Evolutionary conservation across 306 rosid genomes (phyloP), one percentile per base, ranked within the genome.

Genomic region (Acacia crassicarpa): DNA sequence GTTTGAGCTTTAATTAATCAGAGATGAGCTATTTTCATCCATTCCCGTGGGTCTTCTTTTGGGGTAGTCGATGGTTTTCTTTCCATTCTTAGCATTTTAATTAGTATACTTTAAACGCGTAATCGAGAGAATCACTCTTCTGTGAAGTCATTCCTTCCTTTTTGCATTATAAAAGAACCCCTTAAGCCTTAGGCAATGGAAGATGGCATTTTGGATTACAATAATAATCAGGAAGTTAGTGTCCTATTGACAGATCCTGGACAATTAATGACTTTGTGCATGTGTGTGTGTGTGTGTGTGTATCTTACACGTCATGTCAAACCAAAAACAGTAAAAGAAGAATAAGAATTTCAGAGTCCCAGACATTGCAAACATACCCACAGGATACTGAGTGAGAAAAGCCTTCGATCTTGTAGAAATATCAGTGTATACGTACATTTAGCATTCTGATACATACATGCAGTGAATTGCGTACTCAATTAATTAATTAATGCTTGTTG

Each of bases 1-100:
- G 69, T 85, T 83, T 83, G 88, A 80, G 87, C 85, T 85, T 76
- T 22, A 62, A 59, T 78, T 40, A 23, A n/a, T 48, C 7, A 5
- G 15, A 56, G 7, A 69, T 68, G 69, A 69, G 27, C 67, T 54
- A 35, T 67, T 82, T 58, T 9, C 15, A 23, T 62, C 51, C 69
- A 63, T 63, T 30, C 10, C 69, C 10, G n/a, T 63, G 69, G 69
- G 69, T 15, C 69, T 63, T 30, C 40, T 63, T 13, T 63, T 32
- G 9, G 11, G 7, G 20, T 27, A 10, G 68, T 63, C 22, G 15
- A 30, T 6, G 43, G 49, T 38, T 35, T 35, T 27, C 27, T 44
- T 77, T 62, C 66, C 79, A 11, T 1, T 4, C 13, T 49, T 43
- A 38, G 4, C 27, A 33, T 74, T 74, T 35, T 35, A 35, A 38